Evolutionary conservation across 805 yeast genomes (phyloP), one percentile per base, ranked within the genome.

Genomic region (Yamadazyma kitorensis): DNA sequence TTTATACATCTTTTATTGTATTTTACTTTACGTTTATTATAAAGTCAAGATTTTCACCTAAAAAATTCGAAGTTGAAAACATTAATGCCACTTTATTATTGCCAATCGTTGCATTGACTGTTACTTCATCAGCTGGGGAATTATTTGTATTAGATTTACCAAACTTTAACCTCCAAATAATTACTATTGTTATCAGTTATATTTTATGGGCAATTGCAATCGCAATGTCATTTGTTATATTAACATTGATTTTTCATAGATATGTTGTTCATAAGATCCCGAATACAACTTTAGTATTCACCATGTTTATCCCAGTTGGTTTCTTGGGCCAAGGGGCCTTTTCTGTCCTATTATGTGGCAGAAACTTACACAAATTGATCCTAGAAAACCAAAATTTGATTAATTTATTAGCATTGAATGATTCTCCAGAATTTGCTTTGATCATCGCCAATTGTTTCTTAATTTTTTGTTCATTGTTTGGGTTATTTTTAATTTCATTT

Each of bases 311-410:
- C 33, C 88, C 94, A 1, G 64, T 87, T 29, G 96, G 96, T 6
- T 80, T 89, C 26, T 55, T 84, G 51, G 96, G 96, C 13, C 96
- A 88, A 58, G 95, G 93, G 1, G 73, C 86, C 2, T 85, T 68
- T 55, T 85, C 84, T 2, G 69, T 84, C 10, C 57, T 80, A 42
- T 55, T 74, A 31, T 61, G 78, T 41, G 81, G 86, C 6, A 48
- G 57, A 17, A 72, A 76, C 48, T 49, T 53, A 29, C 37, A 50
- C 47, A 12, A 48, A 24, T 27, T 61, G 12, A 31, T 57, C 17
- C 13, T 25, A 3, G 13, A 14, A 4, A 17, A 31, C 5, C 24
- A 26, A 12, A 18, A 17, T 9, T n/a, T 28, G n/a, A 33, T 27
- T 7, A 26, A 36, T 25, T n/a, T 17, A 3, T 27, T 29, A n/a